A percentile compares a stretch with the other conserved stretches of the same genome.
Conservation (phyloP, 345 rosid species). For the Ricinus communis region DNA sequence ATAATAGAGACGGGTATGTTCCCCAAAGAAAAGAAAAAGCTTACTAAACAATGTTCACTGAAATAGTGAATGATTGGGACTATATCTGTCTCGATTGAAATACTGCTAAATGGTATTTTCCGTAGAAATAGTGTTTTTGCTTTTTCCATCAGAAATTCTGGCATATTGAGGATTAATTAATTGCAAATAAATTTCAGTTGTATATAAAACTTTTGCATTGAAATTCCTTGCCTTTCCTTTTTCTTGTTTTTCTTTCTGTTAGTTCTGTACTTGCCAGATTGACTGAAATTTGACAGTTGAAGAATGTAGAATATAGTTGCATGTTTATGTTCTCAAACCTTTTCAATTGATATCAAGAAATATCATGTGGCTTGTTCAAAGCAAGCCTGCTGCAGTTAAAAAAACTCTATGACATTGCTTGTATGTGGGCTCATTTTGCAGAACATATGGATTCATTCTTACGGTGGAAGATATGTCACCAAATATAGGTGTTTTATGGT, state of each 20-base stretch:
- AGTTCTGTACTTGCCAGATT: neutral
- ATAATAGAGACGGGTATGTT: neutral
- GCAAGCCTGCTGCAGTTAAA: neutral
- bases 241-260: neutral
- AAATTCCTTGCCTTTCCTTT: neutral
- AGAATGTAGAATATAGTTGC: conserved; percentile 4
- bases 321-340: neutral
- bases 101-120: no score
- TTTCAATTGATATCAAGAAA: conserved; percentile 1
- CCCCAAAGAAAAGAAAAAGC: neutral
- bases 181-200: neutral
- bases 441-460: conserved; percentile 94
- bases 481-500: conserved; percentile 91
- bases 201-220: neutral
- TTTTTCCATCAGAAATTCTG: neutral
- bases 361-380: neutral
- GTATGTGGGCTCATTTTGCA: conserved; percentile 34
- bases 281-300: neutral
- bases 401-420: conserved; percentile 8
- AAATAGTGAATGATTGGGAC: neutral
- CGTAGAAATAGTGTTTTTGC: no score
- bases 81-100: neutral
- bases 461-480: conserved; percentile 92
- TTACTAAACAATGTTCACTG: neutral
- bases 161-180: neutral